Conservation (phyloP, 139 green algal species). For the Chlorella sorokiniana region DNA sequence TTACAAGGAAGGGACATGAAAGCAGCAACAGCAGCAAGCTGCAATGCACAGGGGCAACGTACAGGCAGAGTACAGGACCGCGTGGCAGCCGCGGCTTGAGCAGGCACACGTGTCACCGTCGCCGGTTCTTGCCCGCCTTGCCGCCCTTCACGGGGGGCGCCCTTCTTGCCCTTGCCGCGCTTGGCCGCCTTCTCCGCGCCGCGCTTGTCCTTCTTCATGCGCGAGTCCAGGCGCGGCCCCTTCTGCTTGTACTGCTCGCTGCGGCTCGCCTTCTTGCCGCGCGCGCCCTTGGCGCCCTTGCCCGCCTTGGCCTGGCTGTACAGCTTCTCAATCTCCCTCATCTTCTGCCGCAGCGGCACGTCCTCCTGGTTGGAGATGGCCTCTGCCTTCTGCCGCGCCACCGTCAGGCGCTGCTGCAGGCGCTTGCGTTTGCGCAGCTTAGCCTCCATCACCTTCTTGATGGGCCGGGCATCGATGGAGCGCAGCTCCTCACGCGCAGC, state of each 20-base stretch:
- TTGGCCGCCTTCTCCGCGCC: slow-evolving; percentile 4
- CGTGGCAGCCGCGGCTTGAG: too few species aligned
- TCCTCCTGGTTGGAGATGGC: slow-evolving; percentile 75
- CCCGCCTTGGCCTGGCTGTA: slow-evolving; percentile 21
- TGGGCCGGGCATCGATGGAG: slow-evolving; percentile 86
- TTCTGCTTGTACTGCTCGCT: slow-evolving; percentile 38
- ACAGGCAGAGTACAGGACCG: background rate
- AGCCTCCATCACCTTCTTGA: slow-evolving; percentile 97
- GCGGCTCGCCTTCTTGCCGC: slow-evolving; percentile 5
- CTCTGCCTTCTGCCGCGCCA: slow-evolving; percentile 80
- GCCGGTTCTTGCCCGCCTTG: slow-evolving; percentile 16
- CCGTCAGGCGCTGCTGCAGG: slow-evolving; percentile 54
- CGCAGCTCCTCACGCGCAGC: slow-evolving; percentile 77
- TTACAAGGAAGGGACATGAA: background rate
- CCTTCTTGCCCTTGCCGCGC: slow-evolving; percentile 30
- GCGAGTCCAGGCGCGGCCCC: slow-evolving; percentile 34
- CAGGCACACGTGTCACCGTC: background rate
- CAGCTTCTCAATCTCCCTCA: slow-evolving; percentile 59
- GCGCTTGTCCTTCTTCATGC: slow-evolving; percentile 49
- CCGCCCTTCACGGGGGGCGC: background rate
- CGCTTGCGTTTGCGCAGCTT: slow-evolving; percentile 89
- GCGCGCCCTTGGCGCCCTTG: slow-evolving; percentile 19
- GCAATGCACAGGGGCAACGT: background rate
- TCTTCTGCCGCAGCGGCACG: slow-evolving; percentile 31
- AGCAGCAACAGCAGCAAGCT: background rate